These are phyloP conservation scores for Berberis thunbergii DNA, from an alignment of 164 flowering plant genomes.

Conservation along the genomic window DNA sequence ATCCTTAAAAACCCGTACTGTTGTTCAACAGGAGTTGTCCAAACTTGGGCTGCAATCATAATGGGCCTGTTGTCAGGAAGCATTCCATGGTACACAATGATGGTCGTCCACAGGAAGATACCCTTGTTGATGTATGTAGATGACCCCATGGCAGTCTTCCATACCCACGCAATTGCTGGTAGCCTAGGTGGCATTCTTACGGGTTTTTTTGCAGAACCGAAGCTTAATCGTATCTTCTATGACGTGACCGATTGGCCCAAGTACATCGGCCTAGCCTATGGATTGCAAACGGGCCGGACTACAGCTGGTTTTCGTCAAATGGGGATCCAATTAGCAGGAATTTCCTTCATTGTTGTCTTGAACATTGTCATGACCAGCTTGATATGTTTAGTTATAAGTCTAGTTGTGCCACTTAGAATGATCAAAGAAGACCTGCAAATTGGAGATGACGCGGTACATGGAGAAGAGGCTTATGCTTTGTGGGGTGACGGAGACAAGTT, in stretches of 20 bases:
- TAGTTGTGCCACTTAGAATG: constrained; percentile 32
- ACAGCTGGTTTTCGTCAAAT: constrained; percentile 9
- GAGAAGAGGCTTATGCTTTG: constrained; percentile 40
- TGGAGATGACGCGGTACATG: constrained; percentile 43
- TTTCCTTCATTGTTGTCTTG: constrained; percentile 28
- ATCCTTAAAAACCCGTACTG: too few species aligned
- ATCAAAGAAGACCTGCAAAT: constrained; percentile 26
- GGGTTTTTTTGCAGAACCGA: constrained; percentile 38
- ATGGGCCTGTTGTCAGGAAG: constrained; percentile 57
- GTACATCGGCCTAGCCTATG: too few species aligned
- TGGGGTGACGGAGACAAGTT: constrained; percentile 37
- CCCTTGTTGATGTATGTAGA: constrained; percentile 35
- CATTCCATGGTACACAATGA: constrained; percentile 59
- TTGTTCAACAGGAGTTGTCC: too few species aligned
- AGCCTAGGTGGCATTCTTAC: constrained; percentile 37
- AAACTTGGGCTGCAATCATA: constrained; percentile 17
- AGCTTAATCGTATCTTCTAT: constrained; percentile 25
- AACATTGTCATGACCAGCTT: constrained; percentile 26
- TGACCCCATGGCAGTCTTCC: constrained; percentile 53
- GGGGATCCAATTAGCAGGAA: constrained; percentile 26
- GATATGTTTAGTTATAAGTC: constrained; percentile 17
- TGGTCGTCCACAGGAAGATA: constrained; percentile 43
- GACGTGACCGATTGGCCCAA: constrained; percentile 18
- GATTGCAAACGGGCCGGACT: too few species aligned
- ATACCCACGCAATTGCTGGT: constrained; percentile 56